These are phyloP conservation scores for Auriscalpium orientale DNA, from an alignment of 768 basidiomycete genomes.

Conservation along the genomic window DNA sequence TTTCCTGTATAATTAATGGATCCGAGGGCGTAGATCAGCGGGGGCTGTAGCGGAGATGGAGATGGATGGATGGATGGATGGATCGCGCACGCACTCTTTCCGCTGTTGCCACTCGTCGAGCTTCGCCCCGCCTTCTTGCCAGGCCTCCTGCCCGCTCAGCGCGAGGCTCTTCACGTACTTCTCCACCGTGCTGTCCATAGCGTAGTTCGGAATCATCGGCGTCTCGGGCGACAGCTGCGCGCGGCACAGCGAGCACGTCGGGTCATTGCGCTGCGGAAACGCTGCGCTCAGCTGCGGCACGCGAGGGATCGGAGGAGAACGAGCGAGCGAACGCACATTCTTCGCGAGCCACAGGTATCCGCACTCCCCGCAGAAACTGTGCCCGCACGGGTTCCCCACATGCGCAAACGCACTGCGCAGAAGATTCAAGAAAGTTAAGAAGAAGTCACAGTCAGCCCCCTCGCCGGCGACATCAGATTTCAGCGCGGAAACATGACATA, in stretches of 20 bases:
- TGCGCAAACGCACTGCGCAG: slow-evolving; percentile 49
- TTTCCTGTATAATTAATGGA: slow-evolving; percentile 5
- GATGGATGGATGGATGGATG: too few relatives aligned
- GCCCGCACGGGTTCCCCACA: slow-evolving; percentile 64
- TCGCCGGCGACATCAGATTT: not conserved
- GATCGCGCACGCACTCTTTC: slow-evolving; percentile 53
- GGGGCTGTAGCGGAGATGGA: not conserved
- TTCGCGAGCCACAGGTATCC: slow-evolving; percentile 50
- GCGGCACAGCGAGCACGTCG: slow-evolving; percentile 57
- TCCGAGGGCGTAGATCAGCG: not conserved
- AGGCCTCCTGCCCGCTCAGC: slow-evolving; percentile 40
- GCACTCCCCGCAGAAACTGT: slow-evolving; percentile 65
- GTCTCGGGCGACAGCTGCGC: slow-evolving; percentile 29
- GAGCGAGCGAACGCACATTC: slow-evolving; percentile 32
- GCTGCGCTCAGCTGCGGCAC: slow-evolving; percentile 1
- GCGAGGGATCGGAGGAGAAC: not conserved
- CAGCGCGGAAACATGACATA: slow-evolving; percentile 26
- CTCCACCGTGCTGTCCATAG: slow-evolving; percentile 52
- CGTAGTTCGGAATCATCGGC: slow-evolving; percentile 59
- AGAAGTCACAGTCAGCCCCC: not conserved
- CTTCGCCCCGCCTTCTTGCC: slow-evolving; percentile 41
- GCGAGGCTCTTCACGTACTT: slow-evolving; percentile 46
- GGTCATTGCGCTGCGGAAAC: slow-evolving; percentile 29
- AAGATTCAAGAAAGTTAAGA: too few relatives aligned
- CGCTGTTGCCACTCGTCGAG: slow-evolving; percentile 45